Base-by-base conservation (phyloP, 177 flowering plant species). In the Vitis hybrid region DNA sequence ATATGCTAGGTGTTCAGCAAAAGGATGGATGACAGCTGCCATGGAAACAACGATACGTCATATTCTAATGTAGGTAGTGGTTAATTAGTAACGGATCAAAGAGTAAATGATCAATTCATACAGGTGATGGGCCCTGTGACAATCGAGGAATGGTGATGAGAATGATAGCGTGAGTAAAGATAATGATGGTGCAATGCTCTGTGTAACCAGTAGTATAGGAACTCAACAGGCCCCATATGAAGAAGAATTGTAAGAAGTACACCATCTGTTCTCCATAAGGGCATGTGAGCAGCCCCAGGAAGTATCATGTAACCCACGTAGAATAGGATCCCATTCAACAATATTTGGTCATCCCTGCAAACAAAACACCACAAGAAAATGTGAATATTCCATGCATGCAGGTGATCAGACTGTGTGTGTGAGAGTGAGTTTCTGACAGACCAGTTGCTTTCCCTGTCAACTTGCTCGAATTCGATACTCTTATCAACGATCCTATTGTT, bases 121-220 rank as follows among this genome's bases (percentile, higher is more conserved):
- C 98, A 78, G 3, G 95, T 90, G 19, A 87, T 81, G 52, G 98
- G 98, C 72, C 90, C 94, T 3, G 93, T 93, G 64, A 74, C 92
- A 27, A 91, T 81, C 65, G 98, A 91, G 48, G 94, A 87, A 66
- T 93, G 98, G 74, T 93, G 98, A 69, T 91, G 97, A 8, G 97
- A 88, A 59, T 93, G 98, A 75, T 90, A 93, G 60, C 93, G 90
- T 32, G 93, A 79, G 84, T 93, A 93, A 46, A 93, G 89, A 68
- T 50, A 91, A 71, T 91, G 97, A 62, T 91, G 98, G 75, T 93
- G 98, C 46, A 93, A 62, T 11, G 97, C 98, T 70, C 92, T 83
- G 62, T 93, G 98, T n/a, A 86, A 70, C 98, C 93, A 93, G 60
- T 91, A 91, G 80, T 93, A 93, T 1, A 91, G 81, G 57, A 84